Evolutionary conservation across 148 eudicot genomes (phyloP), one percentile per base, ranked within the genome.

Genomic region (Beta vulgaris): DNA sequence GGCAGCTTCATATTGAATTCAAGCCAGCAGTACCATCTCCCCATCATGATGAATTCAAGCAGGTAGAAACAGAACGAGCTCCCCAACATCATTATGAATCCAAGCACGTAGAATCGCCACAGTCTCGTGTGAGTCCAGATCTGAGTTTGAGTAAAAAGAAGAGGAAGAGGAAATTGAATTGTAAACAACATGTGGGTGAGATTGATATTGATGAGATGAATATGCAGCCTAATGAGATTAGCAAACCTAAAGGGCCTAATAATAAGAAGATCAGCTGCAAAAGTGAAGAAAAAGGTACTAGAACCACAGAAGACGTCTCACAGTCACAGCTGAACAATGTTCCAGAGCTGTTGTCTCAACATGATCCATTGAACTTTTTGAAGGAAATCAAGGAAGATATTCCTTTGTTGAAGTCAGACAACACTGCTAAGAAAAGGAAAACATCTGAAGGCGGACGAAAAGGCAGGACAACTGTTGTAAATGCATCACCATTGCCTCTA

Each of bases 321-420:
- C 39, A 26, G 1, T 35, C 65, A 31, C 73, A 32, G 13, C 46
- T 25, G 7, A 49, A 66, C 25, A 34, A 32, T 69, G 79, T 58
- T 34, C n/a, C 42, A 51, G 34, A 60, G 59, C 39, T 26, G 39
- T 37, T 70, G 75, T 78, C 63, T 37, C 76, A 64, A 64, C 76
- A 25, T 49, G 68, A 19, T 37, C 19, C 57, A 28, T 44, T 29
- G 55, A 60, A 59, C 7, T 43, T 19, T 23, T 60, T 35, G 11
- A 29, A 26, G 72, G 31, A 29, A 43, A 73, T 6, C 3, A 32
- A 28, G 51, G 62, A 78, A 71, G 42, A 61, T 37, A 44, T 49
- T 46, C 32, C 54, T 43, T 39, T 39, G 26, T 36, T 72, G 75
- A 58, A 58, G 25, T 36, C 64, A 23, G 72, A 42, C 29, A 54